A percentile compares a stretch with the other conserved stretches of the same genome.
phyloP scores from a whole-genome alignment of 352 stramenopile species.

The Pythium guiyangense region DNA sequence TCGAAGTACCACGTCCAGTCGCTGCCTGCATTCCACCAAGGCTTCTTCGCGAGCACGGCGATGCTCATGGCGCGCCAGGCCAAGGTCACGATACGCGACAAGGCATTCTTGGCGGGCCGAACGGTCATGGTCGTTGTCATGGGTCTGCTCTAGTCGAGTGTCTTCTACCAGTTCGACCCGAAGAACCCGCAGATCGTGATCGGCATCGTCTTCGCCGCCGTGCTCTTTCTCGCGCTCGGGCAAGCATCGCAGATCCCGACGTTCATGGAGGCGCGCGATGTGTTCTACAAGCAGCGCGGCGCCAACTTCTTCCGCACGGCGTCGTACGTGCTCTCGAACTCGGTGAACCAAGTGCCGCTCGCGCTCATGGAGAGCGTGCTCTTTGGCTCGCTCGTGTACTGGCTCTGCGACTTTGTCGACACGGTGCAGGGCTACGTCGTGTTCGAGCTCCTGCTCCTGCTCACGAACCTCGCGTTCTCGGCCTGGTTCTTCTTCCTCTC shows the following conservation, averaged over 20 bases:
- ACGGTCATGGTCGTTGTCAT: slow-evolving; percentile 37
- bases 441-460: slow-evolving; percentile 37
- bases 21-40: not conserved
- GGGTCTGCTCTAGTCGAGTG: slow-evolving; percentile 36
- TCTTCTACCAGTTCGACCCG: too few relatives aligned
- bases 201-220: slow-evolving; percentile 68
- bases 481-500: slow-evolving; percentile 51
- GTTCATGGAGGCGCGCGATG: slow-evolving; percentile 42
- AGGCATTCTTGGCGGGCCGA: slow-evolving; percentile 23
- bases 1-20: not conserved
- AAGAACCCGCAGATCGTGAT: slow-evolving; percentile 46
- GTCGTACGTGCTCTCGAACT: too few relatives aligned
- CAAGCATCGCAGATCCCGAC: slow-evolving; percentile 69
- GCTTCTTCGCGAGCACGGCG: slow-evolving; percentile 14
- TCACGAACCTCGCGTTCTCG: slow-evolving; percentile 40
- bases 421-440: slow-evolving; percentile 26
- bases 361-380: too few relatives aligned
- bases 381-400: slow-evolving; percentile 87
- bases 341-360: too few relatives aligned
- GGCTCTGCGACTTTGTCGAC: slow-evolving; percentile 64
- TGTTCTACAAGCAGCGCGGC: too few relatives aligned
- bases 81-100: slow-evolving; percentile 43
- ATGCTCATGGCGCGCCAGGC: too few relatives aligned
- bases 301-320: too few relatives aligned
- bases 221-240: slow-evolving; percentile 72